These are phyloP conservation scores for Coniella lustricola DNA, from an alignment of 2,329 filamentous ascomycete genomes.

Conservation along the genomic window DNA sequence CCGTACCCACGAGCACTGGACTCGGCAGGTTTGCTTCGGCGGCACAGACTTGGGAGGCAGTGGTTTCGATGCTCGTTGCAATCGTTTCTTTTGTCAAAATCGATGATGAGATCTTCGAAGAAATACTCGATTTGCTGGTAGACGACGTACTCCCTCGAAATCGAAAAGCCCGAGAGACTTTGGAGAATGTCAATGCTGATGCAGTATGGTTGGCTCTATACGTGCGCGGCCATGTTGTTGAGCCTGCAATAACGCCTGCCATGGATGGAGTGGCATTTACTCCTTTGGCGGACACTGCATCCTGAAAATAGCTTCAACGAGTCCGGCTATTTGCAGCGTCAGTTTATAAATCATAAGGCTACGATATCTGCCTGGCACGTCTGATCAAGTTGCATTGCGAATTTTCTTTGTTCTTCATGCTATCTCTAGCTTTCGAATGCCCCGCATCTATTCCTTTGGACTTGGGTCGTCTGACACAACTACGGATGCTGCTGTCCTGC, in stretches of 20 bases:
- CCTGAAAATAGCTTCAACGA: too few species aligned
- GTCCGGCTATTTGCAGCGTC: too few species aligned
- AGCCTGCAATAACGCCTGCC: constrained; percentile 30
- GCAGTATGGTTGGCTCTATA: constrained; percentile 66
- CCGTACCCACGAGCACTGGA: constrained; percentile 18
- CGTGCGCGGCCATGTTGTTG: constrained; percentile 33
- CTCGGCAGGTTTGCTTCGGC: constrained; percentile 55
- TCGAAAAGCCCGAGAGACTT: constrained; percentile 43
- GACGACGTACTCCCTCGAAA: constrained; percentile 41
- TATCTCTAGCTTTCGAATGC: background rate
- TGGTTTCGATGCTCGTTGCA: constrained; percentile 50
- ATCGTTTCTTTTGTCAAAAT: constrained; percentile 58
- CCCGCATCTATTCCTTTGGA: background rate
- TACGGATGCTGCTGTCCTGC: constrained; percentile 2
- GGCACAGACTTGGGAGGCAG: constrained; percentile 57
- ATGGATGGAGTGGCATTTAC: constrained; percentile 37
- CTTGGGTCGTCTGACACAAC: too few species aligned
- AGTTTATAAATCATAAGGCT: too few species aligned
- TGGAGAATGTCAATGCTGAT: constrained; percentile 63
- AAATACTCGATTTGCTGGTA: constrained; percentile 57
- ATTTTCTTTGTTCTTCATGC: too few species aligned
- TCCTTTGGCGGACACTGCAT: constrained; percentile 12
- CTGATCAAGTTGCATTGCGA: too few species aligned
- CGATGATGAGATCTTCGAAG: constrained; percentile 64
- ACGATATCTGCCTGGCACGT: too few species aligned